Percentiles rank a stretch among this genome's conserved stretches.
Evolutionary conservation across 2,329 filamentous ascomycete genomes (phyloP).

Genomic region (Simplicillium sp.): DNA sequence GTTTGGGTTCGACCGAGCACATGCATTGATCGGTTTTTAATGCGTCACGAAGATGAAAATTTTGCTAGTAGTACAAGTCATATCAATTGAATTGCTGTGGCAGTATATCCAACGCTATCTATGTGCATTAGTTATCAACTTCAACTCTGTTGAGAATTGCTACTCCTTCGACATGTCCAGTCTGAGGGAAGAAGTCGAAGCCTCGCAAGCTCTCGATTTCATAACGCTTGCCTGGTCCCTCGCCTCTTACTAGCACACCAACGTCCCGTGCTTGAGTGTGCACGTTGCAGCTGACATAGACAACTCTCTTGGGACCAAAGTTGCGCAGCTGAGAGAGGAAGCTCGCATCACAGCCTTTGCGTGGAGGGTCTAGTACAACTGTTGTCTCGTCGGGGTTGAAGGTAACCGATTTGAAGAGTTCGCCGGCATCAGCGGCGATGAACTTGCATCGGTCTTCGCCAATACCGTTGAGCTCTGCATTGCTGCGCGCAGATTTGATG

Average conservation of each 20-base stretch:
- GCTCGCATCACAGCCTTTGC: slow-evolving; percentile 83
- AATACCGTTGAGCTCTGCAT: slow-evolving; percentile 70
- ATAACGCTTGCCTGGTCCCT: slow-evolving; percentile 47
- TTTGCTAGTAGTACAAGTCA: slow-evolving; percentile 2
- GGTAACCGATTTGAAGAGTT: slow-evolving; percentile 67
- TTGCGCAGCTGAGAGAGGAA: slow-evolving; percentile 74
- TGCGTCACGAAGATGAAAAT: too few species aligned
- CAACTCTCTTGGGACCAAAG: slow-evolving; percentile 69
- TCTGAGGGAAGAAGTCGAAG: slow-evolving; percentile 97
- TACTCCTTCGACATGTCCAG: slow-evolving; percentile 60
- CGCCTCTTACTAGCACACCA: slow-evolving; percentile 71
- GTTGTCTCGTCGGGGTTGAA: slow-evolving; percentile 76
- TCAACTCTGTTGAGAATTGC: slow-evolving; percentile 53
- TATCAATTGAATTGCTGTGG: too few species aligned
- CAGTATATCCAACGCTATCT: neutral
- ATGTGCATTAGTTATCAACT: neutral
- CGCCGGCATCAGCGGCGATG: slow-evolving; percentile 77
- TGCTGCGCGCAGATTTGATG: slow-evolving; percentile 69
- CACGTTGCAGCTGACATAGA: slow-evolving; percentile 97
- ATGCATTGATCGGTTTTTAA: too few species aligned
- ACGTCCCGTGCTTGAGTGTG: slow-evolving; percentile 95
- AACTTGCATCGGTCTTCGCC: slow-evolving; percentile 62
- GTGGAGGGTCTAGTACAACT: slow-evolving; percentile 92
- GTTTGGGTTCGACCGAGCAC: neutral
- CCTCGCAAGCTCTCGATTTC: slow-evolving; percentile 83